Evolutionary conservation across 2,329 filamentous ascomycete genomes (phyloP), one percentile per base, ranked within the genome.

Genomic region (Xylariaceae sp.): DNA sequence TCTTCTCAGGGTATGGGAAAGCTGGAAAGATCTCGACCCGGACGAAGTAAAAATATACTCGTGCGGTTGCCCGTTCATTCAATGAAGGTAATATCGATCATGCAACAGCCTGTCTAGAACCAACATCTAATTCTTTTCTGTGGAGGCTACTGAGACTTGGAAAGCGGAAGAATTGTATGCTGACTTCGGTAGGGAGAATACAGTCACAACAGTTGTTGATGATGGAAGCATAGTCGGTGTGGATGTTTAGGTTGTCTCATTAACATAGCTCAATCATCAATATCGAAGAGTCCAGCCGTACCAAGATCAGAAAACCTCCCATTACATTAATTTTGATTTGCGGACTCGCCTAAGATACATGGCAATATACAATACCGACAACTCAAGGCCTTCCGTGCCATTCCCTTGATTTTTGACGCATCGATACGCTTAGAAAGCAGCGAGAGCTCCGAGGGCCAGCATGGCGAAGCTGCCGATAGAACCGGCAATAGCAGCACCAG

Each of bases 381-480:
- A 14, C 29, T 14, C 31, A 17, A 36, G 19, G 41, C 17, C 34
- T 31, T 34, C 7, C 9, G 7, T 28, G 14, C 17, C n/a, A 12
- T 46, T 7, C 23, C 23, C 24, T 39, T 16, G 33, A 1, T 21
- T n/a, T 6, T 5, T 21, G 5, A 24, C 5, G 6, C 36, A n/a
- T n/a, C n/a, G n/a, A n/a, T n/a, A n/a, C 17, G n/a, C 17, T 41
- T 49, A 62, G 9, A 64, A 50, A 36, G 59, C 55, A 11, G 52
- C 56, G 2, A 57, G 29, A 36, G 61, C 56, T 16, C 65, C 61
- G 17, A 67, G 46, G 21, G 28, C 57, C n/a, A 65, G 12, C 50
- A 65, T 57, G 45, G 53, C 64, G 3, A 66, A 37, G 26, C 61
- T 47, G 8, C 54, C 57, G 3, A 63, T 41, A 9, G 59, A 57